Conservation (phyloP, 2,329 filamentous ascomycete genomes). For the Sporothrix variecibatus region DNA sequence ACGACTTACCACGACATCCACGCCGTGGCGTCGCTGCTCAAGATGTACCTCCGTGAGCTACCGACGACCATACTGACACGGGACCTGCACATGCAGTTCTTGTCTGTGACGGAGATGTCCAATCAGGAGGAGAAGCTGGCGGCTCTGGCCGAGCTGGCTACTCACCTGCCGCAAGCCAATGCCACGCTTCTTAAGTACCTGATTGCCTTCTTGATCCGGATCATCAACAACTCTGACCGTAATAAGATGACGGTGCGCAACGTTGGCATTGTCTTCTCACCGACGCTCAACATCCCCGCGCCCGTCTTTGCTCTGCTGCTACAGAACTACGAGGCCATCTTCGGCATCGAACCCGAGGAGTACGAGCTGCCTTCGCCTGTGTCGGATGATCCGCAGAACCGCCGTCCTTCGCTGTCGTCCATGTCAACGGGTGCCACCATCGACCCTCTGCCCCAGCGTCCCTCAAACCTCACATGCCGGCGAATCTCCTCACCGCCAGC, state of each 20-base stretch:
- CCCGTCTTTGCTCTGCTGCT: conserved; percentile 93
- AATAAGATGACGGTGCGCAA: conserved; percentile 99
- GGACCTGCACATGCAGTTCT: conserved; percentile 86
- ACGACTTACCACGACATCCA: conserved; percentile 93
- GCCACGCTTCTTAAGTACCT: conserved; percentile 79
- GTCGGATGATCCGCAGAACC: conserved; percentile 38
- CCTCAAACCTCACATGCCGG: conserved; percentile 52
- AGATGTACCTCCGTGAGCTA: conserved; percentile 89
- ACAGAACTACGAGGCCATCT: conserved; percentile 85
- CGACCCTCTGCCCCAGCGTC: conserved; percentile 44
- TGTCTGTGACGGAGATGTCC: conserved; percentile 77
- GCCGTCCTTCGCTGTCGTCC: conserved; percentile 33
- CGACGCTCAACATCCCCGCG: conserved; percentile 92
- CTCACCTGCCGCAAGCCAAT: conserved; percentile 78
- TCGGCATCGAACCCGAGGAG: conserved; percentile 69
- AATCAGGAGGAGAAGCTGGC: conserved; percentile 74
- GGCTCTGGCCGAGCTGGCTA: conserved; percentile 75
- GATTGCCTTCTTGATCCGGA: conserved; percentile 84
- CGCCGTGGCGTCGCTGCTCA: conserved; percentile 89
- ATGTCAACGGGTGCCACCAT: conserved; percentile 15
- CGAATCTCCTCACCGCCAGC: conserved; percentile 55
- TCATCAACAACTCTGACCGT: conserved; percentile 83
- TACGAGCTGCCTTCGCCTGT: conserved; percentile 57
- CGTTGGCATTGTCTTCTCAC: conserved; percentile 96
- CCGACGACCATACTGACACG: conserved; percentile 88